Conservation (phyloP, 2,329 filamentous ascomycete species). For the Botrytis fragariae region DNA sequence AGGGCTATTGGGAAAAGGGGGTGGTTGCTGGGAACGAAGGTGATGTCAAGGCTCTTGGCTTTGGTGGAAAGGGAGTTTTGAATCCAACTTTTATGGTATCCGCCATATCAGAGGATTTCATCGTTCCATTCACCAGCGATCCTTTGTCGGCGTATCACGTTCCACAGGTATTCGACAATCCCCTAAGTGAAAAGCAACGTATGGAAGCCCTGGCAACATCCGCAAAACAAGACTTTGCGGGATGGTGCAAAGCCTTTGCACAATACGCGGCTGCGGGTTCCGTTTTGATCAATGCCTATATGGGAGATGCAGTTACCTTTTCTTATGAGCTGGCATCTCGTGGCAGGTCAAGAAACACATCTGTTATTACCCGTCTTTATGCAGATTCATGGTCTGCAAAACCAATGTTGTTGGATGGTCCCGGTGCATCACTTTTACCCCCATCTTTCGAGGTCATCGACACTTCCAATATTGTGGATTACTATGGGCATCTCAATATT, state of each 20-base stretch:
- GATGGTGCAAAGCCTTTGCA: not conserved
- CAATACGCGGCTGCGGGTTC: not conserved
- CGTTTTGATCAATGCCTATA: not conserved
- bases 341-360: not conserved
- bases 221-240: not conserved
- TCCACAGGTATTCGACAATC: not conserved
- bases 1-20: not conserved
- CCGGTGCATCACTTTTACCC: not conserved
- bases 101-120: not conserved
- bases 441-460: not conserved
- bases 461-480: constrained; percentile 3
- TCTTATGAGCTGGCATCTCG: not conserved
- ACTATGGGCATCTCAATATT: not conserved
- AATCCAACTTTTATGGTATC: not conserved
- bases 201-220: not conserved
- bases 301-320: constrained; percentile 1
- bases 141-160: not conserved
- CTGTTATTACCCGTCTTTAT: not conserved
- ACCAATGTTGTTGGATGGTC: constrained; percentile 5
- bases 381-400: not conserved
- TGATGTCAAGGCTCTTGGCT: not conserved
- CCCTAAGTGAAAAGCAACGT: not conserved
- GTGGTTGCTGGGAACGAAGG: not conserved
- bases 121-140: not conserved
- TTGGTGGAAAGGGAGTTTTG: not conserved